phyloP scores from a whole-genome alignment of 2,329 filamentous ascomycete genomes.

The Colletotrichum orchidophilum region DNA sequence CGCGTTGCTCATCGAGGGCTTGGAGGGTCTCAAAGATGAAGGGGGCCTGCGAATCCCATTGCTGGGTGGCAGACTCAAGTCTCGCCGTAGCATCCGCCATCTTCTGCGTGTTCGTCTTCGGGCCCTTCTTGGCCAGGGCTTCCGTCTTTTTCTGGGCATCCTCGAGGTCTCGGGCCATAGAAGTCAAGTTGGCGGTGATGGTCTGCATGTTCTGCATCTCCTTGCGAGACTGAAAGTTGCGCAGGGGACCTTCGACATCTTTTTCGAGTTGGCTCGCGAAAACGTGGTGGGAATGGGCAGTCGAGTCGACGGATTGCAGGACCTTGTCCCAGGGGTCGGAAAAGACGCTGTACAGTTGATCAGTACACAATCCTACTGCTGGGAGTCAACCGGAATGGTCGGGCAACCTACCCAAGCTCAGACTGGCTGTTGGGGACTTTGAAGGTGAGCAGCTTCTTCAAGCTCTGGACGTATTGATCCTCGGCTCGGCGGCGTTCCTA shows the following conservation, averaged over 20 bases:
- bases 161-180: constrained; percentile 86
- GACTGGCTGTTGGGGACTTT: constrained; percentile 78
- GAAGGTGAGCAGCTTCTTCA: constrained; percentile 82
- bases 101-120: constrained; percentile 79
- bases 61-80: constrained; percentile 79
- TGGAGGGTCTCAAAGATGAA: constrained; percentile 96
- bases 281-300: constrained; percentile 84
- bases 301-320: constrained; percentile 78
- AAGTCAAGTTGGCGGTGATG: constrained; percentile 82
- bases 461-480: constrained; percentile 83
- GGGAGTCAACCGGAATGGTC: neutral
- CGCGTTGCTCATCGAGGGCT: constrained; percentile 85
- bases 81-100: constrained; percentile 77
- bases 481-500: constrained; percentile 94
- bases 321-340: constrained; percentile 91
- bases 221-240: constrained; percentile 76
- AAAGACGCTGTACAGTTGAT: constrained; percentile 74
- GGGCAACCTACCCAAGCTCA: constrained; percentile 80
- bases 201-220: constrained; percentile 85
- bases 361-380: constrained; percentile 4
- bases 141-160: constrained; percentile 86
- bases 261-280: constrained; percentile 85
- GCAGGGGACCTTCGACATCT: constrained; percentile 87
- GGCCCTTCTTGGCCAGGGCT: constrained; percentile 82
- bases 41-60: constrained; percentile 95